Evolutionary conservation across 202 grass and related monocot genomes (phyloP), one percentile per base, ranked within the genome.

Genomic region (Zoysia matrella): DNA sequence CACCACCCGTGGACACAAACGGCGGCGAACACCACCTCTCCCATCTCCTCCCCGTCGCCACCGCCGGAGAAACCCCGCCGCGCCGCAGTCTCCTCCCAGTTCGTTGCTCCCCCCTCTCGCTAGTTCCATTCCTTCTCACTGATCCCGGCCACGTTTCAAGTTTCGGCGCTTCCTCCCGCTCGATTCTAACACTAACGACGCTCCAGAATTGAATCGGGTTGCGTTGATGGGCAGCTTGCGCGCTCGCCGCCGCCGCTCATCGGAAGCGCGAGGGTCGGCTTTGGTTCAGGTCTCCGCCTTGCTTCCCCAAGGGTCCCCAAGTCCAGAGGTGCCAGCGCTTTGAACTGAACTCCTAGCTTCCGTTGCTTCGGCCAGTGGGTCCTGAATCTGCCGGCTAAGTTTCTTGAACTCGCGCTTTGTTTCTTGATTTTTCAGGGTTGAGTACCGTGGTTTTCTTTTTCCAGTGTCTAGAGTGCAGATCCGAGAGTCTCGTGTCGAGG

Each of bases 351-450:
- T 22, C 18, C n/a, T 47, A 4, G 47, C 2, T 9, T 67, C 61
- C 46, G 42, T 12, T 78, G 72, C 13, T 80, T 14, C 5, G 52
- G 40, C 36, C 51, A 64, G 60, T 50, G 7, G 45, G 75, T 52
- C 5, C 76, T 72, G 55, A 15, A 69, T 61, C 42, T 70, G 3
- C 18, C 12, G 16, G 8, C 15, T 69, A 65, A 49, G 56, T 77
- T 51, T 9, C 43, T 77, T 6, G 2, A 44, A 62, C 40, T 7
- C 16, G 3, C 1, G 1, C 22, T 22, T 57, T 40, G 40, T 8
- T 75, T 40, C 8, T 63, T 65, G n/a, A 82, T 71, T 75, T 55
- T 67, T 73, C 62, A 97, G 94, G 83, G 66, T 68, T 70, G 16
- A 90, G 40, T 78, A 67, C 73, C 55, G 22, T 22, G 22, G 22